Conservation (phyloP, 768 basidiomycete species). For the Suillus subalutaceus region DNA sequence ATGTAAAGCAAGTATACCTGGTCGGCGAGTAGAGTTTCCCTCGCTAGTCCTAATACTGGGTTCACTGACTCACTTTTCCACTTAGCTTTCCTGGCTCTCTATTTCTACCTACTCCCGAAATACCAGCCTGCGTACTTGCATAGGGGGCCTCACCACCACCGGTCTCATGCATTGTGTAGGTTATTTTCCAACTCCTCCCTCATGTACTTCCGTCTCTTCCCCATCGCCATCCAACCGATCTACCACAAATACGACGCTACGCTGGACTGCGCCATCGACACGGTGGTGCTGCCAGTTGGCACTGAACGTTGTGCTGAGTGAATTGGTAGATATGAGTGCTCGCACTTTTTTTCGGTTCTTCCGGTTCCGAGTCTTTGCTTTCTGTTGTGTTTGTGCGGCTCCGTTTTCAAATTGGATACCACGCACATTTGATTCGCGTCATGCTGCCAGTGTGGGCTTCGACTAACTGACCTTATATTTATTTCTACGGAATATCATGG, state of each 20-base stretch:
- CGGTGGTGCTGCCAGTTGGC: constrained; percentile 65
- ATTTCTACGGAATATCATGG: constrained; percentile 56
- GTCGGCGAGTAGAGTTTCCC: neutral
- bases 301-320: constrained; percentile 62
- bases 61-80: neutral
- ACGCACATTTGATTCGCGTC: neutral
- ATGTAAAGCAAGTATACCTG: neutral
- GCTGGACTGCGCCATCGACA: too few species aligned
- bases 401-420: constrained; percentile 3
- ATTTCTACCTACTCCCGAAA: constrained; percentile 73
- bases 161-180: too few species aligned
- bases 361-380: neutral
- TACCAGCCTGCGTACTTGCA: constrained; percentile 61
- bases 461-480: neutral
- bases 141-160: constrained; percentile 43
- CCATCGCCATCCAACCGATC: constrained; percentile 30
- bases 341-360: too few species aligned
- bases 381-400: neutral
- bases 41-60: neutral
- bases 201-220: constrained; percentile 27
- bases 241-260: constrained; percentile 20
- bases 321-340: constrained; percentile 64
- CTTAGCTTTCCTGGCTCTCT: constrained; percentile 65
- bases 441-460: neutral
- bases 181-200: constrained; percentile 1